Evolutionary conservation across 106 monocot species (phyloP).

Genomic region (Amphibolis antarctica): DNA sequence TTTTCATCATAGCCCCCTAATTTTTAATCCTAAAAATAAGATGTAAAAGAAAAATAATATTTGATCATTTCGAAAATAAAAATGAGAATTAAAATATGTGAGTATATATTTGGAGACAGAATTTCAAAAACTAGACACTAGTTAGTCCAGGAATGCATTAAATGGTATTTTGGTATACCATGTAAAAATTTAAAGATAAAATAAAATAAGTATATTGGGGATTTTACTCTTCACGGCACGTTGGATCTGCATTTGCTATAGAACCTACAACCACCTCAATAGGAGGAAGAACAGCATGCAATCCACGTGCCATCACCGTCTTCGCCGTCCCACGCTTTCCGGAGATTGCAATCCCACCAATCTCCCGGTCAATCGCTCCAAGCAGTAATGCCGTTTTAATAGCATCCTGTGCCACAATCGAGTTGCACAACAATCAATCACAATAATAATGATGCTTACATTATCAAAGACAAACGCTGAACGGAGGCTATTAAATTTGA

Average conservation of each 20-base stretch:
- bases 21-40: no score
- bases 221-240: constrained; percentile 69
- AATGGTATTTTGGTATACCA: no score
- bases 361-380: constrained; percentile 90
- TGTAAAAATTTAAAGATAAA: no score
- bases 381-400: constrained; percentile 91
- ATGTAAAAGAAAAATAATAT: no score
- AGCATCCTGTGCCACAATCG: constrained; percentile 51
- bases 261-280: constrained; percentile 89
- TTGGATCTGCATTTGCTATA: constrained; percentile 80
- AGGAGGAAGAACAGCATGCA: constrained; percentile 93
- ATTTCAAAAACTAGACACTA: no score
- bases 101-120: no score
- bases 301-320: constrained; percentile 96
- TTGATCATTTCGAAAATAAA: no score
- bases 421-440: not conserved
- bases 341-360: constrained; percentile 94
- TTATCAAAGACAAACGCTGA: no score
- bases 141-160: no score
- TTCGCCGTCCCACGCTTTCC: constrained; percentile 96
- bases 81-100: no score
- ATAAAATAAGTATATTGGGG: not conserved
- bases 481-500: no score
- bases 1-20: no score
- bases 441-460: not conserved